Evolutionary conservation across 2,329 filamentous ascomycete species (phyloP).

Genomic region (Blastomyces parvus): DNA sequence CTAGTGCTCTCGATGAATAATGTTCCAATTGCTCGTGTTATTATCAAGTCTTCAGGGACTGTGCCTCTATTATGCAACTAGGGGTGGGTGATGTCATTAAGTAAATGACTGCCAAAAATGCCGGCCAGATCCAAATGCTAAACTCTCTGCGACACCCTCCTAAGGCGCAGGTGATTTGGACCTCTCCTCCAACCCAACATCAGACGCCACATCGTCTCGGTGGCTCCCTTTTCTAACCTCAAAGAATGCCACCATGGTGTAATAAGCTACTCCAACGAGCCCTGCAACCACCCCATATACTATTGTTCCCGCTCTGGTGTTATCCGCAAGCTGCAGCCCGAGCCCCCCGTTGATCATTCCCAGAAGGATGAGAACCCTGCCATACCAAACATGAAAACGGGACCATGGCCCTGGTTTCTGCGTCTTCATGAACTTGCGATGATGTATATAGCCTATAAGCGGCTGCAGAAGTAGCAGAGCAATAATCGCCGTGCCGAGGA

Average conservation of each 20-base stretch:
- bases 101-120: background rate
- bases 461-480: conserved; percentile 24
- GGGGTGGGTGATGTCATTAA: background rate
- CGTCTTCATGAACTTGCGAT: conserved; percentile 20
- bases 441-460: conserved; percentile 23
- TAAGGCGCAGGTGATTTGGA: background rate
- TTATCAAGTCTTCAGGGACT: background rate
- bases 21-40: background rate
- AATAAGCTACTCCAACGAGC: conserved; percentile 37
- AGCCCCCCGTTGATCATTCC: conserved; percentile 51
- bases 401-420: conserved; percentile 11
- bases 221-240: conserved; percentile 12
- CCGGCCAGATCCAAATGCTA: no score
- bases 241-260: conserved; percentile 20
- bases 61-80: background rate
- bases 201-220: background rate
- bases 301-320: conserved; percentile 32
- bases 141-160: background rate
- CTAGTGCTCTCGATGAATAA: background rate
- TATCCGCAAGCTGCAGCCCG: conserved; percentile 40
- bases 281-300: conserved; percentile 43
- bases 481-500: conserved; percentile 23
- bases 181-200: background rate
- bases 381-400: conserved; percentile 45
- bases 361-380: conserved; percentile 41